Conservation (phyloP, 495 filamentous ascomycete species). For the Lepraria neglecta region DNA sequence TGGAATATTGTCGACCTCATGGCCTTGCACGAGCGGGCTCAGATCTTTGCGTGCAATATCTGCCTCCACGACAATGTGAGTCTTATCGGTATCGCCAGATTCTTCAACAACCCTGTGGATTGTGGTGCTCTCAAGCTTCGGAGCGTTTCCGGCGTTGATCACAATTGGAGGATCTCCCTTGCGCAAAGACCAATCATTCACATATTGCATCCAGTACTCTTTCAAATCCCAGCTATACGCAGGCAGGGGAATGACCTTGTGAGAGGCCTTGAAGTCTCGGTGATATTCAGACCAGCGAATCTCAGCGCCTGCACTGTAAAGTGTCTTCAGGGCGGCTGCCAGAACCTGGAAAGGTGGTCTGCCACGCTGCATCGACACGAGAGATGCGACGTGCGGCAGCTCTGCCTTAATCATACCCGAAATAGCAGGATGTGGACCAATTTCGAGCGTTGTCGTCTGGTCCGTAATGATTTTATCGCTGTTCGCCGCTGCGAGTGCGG, state of each 20-base stretch:
- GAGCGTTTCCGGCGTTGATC: conserved; percentile 1
- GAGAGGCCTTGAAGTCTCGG: conserved; percentile 48
- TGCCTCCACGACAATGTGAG: conserved; percentile 48
- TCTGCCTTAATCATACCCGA: conserved; percentile 51
- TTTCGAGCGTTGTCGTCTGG: conserved; percentile 47
- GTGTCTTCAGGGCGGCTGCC: conserved; percentile 41
- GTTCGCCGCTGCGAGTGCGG: conserved; percentile 47
- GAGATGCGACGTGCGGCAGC: conserved; percentile 42
- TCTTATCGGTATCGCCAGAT: conserved; percentile 43
- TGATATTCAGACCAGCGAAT: conserved; percentile 63
- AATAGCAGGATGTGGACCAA: conserved; percentile 55
- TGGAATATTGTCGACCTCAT: conserved; percentile 48
- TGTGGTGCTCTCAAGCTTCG: conserved; percentile 14
- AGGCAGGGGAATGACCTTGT: conserved; percentile 54
- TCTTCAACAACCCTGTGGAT: conserved; percentile 39
- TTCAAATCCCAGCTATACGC: conserved; percentile 61
- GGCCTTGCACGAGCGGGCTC: conserved; percentile 45
- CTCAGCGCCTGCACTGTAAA: conserved; percentile 53
- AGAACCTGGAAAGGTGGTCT: conserved; percentile 48
- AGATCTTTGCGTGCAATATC: conserved; percentile 48
- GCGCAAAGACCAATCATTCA: conserved; percentile 38
- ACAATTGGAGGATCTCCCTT: conserved; percentile 30
- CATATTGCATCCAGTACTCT: conserved; percentile 65
- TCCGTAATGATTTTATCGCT: conserved; percentile 45
- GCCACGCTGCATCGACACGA: conserved; percentile 39